Conservation (phyloP, 108 stramenopile genomes). For the Schizochytrium sp. region DNA sequence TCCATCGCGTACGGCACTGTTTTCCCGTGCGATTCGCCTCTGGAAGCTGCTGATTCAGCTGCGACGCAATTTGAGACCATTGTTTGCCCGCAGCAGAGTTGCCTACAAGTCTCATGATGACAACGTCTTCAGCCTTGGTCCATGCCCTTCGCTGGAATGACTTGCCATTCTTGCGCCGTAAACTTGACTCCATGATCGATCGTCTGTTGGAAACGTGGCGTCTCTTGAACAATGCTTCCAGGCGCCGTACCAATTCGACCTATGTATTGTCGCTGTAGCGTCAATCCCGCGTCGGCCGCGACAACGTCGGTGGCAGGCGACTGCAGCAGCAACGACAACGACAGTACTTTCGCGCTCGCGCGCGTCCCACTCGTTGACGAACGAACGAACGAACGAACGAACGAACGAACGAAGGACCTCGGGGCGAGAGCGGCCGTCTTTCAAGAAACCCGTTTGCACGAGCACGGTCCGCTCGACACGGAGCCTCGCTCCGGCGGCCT, state of each 20-base stretch:
- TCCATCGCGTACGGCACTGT: constrained; percentile 97
- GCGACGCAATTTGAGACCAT: not conserved
- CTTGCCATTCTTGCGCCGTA: not conserved
- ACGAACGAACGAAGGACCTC: not conserved
- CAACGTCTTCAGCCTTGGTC: not conserved
- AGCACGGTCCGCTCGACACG: too few species aligned
- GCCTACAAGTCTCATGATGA: not conserved
- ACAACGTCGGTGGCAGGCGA: too few species aligned
- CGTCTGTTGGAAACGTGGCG: too few species aligned
- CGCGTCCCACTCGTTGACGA: not conserved
- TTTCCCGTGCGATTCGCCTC: constrained; percentile 81
- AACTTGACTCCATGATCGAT: too few species aligned
- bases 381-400: not conserved
- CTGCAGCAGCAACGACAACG: too few species aligned
- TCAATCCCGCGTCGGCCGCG: too few species aligned
- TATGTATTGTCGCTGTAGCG: too few species aligned
- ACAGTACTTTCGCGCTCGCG: not conserved
- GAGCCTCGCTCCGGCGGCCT: too few species aligned
- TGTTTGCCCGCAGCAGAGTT: not conserved
- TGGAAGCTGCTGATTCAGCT: not conserved
- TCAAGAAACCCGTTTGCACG: too few species aligned
- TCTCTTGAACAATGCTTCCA: too few species aligned
- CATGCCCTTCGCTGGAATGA: not conserved
- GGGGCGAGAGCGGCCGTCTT: not conserved
- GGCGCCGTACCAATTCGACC: too few species aligned